Percentiles rank a stretch among this genome's conserved stretches.
Evolutionary conservation across 768 basidiomycete species (phyloP).

Genomic region (Phylloporus sp.): DNA sequence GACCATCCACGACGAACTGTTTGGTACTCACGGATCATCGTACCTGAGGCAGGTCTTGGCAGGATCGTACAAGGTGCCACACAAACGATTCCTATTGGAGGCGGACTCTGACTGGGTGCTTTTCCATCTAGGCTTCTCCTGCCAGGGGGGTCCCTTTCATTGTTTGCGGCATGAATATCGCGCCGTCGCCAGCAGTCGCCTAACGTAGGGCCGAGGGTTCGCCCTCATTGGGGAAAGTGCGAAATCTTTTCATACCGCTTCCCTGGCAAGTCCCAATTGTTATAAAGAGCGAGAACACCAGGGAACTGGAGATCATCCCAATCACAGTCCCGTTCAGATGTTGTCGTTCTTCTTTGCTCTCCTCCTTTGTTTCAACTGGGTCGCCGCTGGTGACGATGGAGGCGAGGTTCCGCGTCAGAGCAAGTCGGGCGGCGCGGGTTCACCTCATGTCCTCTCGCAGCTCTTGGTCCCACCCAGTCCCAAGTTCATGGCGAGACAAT

Average conservation of each 20-base stretch:
- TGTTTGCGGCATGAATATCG: background rate
- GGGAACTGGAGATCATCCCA: background rate
- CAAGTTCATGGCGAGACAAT: conserved; percentile 8
- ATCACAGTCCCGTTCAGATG: conserved; percentile 4
- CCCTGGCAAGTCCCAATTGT: background rate
- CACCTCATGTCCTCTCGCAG: background rate
- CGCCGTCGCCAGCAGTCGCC: background rate
- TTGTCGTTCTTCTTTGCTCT: conserved; percentile 6
- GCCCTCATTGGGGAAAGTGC: background rate
- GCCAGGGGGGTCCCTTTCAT: background rate
- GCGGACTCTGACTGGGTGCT: no score
- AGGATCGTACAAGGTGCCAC: no score
- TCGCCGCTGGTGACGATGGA: conserved; percentile 1
- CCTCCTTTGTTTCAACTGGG: conserved; percentile 8
- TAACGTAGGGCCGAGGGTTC: background rate
- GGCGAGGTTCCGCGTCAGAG: background rate
- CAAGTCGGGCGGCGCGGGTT: conserved; percentile 3
- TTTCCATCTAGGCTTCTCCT: no score
- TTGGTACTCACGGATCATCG: no score
- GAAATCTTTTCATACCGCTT: background rate
- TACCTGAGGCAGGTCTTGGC: no score
- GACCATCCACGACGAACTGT: no score
- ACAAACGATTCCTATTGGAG: no score
- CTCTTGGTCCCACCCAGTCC: conserved; percentile 10
- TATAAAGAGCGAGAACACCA: background rate